Evolutionary conservation across 2,329 filamentous ascomycete genomes (phyloP).

Genomic region (Pyrenophora teres): DNA sequence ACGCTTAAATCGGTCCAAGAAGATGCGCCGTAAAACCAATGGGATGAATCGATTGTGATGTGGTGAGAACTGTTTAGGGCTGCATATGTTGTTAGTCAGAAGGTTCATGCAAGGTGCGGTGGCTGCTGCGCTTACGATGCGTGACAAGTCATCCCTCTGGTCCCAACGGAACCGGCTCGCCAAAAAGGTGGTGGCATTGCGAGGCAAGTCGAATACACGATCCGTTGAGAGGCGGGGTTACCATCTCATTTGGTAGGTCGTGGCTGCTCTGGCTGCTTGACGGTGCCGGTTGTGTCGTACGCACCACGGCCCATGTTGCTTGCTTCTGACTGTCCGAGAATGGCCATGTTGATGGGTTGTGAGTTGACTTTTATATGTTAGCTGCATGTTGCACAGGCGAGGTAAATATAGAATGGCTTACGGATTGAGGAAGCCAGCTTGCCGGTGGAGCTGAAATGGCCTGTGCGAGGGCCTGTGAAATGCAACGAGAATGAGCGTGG

Average conservation of each 20-base stretch:
- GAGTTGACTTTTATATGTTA: conserved; percentile 37
- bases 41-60: conserved; percentile 19
- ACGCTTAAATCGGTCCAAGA: conserved; percentile 31
- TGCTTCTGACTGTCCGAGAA: conserved; percentile 49
- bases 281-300: conserved; percentile 57
- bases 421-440: conserved; percentile 23
- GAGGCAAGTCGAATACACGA: neutral
- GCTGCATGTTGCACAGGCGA: conserved; percentile 22
- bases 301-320: conserved; percentile 56
- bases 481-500: conserved; percentile 25
- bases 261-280: conserved; percentile 47
- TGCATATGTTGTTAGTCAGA: conserved; percentile 35
- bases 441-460: conserved; percentile 32
- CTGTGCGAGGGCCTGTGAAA: conserved; percentile 18
- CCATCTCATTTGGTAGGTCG: conserved; percentile 47
- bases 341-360: conserved; percentile 44
- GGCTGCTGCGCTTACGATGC: conserved; percentile 42
- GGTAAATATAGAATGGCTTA: conserved; percentile 23
- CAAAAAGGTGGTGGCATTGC: neutral
- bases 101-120: conserved; percentile 34
- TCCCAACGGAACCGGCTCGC: conserved; percentile 32
- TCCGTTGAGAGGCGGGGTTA: conserved; percentile 12
- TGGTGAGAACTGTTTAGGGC: conserved; percentile 27
- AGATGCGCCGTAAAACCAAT: conserved; percentile 24
- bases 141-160: conserved; percentile 38